A percentile compares a stretch with the other conserved stretches of the same genome.
These are phyloP conservation scores for Houttuynia cordata DNA, from an alignment of 164 flowering plant species.

Conservation along the genomic window DNA sequence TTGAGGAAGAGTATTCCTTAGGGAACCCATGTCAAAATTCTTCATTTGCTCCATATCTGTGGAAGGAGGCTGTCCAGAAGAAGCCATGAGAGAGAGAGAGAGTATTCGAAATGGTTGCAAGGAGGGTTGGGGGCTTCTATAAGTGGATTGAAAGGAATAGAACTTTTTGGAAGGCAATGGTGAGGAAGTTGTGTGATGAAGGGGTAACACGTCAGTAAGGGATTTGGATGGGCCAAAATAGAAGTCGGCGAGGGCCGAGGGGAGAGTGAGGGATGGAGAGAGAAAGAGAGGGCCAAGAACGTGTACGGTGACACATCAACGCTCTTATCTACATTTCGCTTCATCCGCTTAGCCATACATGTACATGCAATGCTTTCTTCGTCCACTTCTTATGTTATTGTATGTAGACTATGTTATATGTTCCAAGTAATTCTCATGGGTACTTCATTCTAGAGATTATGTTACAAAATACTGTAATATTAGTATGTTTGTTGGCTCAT, in stretches of 20 bases:
- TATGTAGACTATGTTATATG: too few relatives aligned
- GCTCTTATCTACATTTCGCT: background rate
- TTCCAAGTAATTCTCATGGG: too few relatives aligned
- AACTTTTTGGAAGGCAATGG: background rate
- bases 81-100: background rate
- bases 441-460: too few relatives aligned
- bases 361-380: too few relatives aligned
- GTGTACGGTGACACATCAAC: background rate
- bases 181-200: background rate
- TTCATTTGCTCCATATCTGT: background rate
- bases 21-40: slow-evolving; percentile 30
- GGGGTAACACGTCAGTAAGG: background rate
- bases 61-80: background rate
- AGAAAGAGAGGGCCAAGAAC: background rate
- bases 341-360: too few relatives aligned
- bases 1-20: slow-evolving; percentile 29
- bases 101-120: background rate
- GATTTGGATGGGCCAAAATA: background rate
- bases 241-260: too few relatives aligned
- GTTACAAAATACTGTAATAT: too few relatives aligned
- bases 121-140: background rate
- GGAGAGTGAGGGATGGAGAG: background rate
- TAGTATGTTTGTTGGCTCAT: too few relatives aligned
- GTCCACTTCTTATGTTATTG: too few relatives aligned
- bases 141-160: background rate